A percentile compares a stretch with the other conserved stretches of the same genome.
Evolutionary conservation across 2,329 filamentous ascomycete genomes (phyloP).

Genomic region (Fusarium tanahbumbuense): DNA sequence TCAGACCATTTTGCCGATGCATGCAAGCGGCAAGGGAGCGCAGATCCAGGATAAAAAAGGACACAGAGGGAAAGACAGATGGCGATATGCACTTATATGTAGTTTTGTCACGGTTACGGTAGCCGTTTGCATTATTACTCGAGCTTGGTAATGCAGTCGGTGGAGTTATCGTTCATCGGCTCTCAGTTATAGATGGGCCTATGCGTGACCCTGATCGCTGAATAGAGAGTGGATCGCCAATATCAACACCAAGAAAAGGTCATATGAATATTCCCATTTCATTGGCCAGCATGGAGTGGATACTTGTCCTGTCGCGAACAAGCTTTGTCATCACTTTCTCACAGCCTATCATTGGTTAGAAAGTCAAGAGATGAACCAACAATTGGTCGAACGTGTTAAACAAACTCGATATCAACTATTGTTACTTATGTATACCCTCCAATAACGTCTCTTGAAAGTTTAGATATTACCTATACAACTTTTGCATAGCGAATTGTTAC

Average conservation of each 20-base stretch:
- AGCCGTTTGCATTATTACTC: not conserved
- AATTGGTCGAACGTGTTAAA: not conserved
- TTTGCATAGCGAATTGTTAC: not conserved
- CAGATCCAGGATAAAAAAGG: not conserved
- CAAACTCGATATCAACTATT: not conserved
- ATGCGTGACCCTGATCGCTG: not conserved
- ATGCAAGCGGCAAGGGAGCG: not conserved
- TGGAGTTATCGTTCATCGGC: not conserved
- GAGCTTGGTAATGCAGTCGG: not conserved
- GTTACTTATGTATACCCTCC: not conserved
- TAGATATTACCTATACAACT: not conserved
- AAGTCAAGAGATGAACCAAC: not conserved
- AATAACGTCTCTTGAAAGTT: not conserved
- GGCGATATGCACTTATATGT: not conserved
- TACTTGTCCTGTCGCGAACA: rapidly evolving
- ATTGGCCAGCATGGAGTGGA: not conserved
- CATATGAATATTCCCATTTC: rapidly evolving
- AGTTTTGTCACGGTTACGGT: not conserved
- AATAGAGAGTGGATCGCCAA: not conserved
- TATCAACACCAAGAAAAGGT: not conserved
- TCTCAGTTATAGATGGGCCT: not conserved
- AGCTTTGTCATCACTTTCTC: not conserved
- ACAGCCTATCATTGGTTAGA: not conserved
- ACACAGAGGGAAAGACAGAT: not conserved
- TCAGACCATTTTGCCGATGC: not conserved